Evolutionary conservation across 768 basidiomycete genomes (phyloP).

Genomic region (Aureoboletus auriporus): DNA sequence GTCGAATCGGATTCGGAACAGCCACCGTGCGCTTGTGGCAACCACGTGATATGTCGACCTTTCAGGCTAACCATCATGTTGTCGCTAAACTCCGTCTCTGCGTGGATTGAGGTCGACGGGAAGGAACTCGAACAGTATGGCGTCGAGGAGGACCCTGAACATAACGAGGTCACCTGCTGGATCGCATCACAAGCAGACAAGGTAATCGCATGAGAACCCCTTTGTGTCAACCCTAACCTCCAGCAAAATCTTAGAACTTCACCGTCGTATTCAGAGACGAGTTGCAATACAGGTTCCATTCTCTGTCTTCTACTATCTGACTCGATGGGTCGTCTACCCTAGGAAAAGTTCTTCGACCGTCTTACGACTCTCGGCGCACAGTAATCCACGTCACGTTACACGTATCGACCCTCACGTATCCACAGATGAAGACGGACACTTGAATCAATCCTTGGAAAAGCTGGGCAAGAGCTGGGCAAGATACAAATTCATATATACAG

Average conservation of each 20-base stretch:
- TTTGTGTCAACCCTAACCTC: neutral
- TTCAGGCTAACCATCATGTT: slow-evolving; percentile 15
- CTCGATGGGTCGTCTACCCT: slow-evolving; percentile 18
- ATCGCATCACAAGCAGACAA: slow-evolving; percentile 24
- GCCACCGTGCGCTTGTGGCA: neutral
- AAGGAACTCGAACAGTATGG: slow-evolving; percentile 23
- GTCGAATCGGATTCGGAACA: neutral
- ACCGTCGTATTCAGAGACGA: slow-evolving; percentile 22
- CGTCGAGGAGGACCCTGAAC: slow-evolving; percentile 14
- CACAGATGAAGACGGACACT: slow-evolving; percentile 26
- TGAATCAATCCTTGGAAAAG: slow-evolving; percentile 9
- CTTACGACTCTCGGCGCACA: neutral
- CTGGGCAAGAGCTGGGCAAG: slow-evolving; percentile 24
- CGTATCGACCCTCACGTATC: slow-evolving; percentile 6
- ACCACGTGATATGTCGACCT: slow-evolving; percentile 17
- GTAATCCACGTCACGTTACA: too few species aligned
- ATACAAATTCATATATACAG: slow-evolving; percentile 14
- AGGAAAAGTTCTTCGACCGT: slow-evolving; percentile 7
- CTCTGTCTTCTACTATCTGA: neutral
- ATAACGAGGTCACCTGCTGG: slow-evolving; percentile 26
- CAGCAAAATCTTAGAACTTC: slow-evolving; percentile 17
- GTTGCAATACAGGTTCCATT: slow-evolving; percentile 1
- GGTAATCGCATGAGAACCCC: slow-evolving; percentile 8
- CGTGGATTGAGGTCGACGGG: slow-evolving; percentile 29
- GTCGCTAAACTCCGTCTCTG: slow-evolving; percentile 16